Evolutionary conservation across 371 early-diverging fungal species (phyloP).

Genomic region (Conidiobolus incongruus): DNA sequence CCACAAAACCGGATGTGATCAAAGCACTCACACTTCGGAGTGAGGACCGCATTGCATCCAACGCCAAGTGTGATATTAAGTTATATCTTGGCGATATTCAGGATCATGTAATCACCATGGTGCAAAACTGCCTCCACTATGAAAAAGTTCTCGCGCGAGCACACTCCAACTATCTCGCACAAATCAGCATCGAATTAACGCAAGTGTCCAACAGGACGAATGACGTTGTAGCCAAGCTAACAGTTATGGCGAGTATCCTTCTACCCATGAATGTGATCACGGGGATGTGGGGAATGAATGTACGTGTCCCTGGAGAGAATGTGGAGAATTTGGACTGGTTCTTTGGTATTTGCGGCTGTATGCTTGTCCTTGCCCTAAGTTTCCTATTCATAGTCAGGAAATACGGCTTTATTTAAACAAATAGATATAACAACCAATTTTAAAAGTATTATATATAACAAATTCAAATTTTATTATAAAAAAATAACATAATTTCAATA

Average conservation of each 20-base stretch:
- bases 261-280: conserved; percentile 84
- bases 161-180: conserved; percentile 87
- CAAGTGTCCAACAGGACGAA: conserved; percentile 80
- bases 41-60: conserved; percentile 20
- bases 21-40: conserved; percentile 36
- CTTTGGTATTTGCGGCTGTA: conserved; percentile 6
- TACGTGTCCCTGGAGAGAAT: conserved; percentile 46
- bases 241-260: conserved; percentile 72
- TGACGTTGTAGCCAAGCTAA: conserved; percentile 75
- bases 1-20: conserved; percentile 64
- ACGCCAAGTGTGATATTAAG: conserved; percentile 18
- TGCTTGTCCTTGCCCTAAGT: neutral
- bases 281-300: conserved; percentile 56
- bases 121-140: conserved; percentile 72
- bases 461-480: no score
- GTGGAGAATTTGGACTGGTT: conserved; percentile 44
- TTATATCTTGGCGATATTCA: conserved; percentile 83
- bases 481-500: no score
- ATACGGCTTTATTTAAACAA: neutral
- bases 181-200: conserved; percentile 88
- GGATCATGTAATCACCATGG: conserved; percentile 89
- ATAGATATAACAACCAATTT: no score
- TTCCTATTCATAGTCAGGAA: neutral
- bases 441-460: no score
- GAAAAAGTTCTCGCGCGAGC: conserved; percentile 75